phyloP scores from a whole-genome alignment of 2,329 filamentous ascomycete genomes.

The Ophiognomonia clavigignenti-juglandacearum region DNA sequence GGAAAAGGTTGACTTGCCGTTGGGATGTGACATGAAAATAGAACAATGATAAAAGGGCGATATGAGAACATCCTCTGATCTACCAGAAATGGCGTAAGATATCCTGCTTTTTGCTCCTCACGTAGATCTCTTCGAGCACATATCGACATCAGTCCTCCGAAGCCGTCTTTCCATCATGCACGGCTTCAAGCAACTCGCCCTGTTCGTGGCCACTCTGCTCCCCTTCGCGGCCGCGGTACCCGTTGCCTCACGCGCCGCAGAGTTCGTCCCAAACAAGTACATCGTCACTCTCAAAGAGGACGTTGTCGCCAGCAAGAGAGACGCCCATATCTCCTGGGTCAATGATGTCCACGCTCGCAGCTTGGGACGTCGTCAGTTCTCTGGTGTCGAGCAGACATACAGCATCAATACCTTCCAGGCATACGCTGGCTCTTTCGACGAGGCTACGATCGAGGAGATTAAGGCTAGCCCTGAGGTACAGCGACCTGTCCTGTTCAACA shows the following conservation, averaged over 20 bases:
- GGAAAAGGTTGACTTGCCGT: too few relatives aligned
- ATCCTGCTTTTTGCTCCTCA: not conserved
- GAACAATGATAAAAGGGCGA: too few relatives aligned
- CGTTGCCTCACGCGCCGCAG: not conserved
- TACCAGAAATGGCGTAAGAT: too few relatives aligned
- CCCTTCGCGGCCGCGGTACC: not conserved
- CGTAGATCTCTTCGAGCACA: not conserved
- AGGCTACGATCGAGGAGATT: conserved; percentile 9
- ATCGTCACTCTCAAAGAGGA: not conserved
- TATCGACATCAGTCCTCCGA: not conserved
- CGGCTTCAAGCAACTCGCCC: not conserved
- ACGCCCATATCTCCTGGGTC: not conserved
- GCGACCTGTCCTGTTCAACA: too few relatives aligned
- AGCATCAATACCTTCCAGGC: conserved; percentile 10
- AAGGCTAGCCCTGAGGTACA: conserved; percentile 6
- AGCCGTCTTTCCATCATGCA: not conserved
- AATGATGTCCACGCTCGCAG: not conserved
- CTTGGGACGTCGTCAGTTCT: not conserved
- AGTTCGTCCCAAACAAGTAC: not conserved
- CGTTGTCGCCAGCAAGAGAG: not conserved
- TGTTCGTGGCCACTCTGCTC: not conserved
- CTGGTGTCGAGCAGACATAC: conserved; percentile 9
- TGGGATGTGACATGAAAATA: too few relatives aligned
- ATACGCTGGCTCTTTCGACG: conserved; percentile 7
- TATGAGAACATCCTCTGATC: too few relatives aligned